phyloP scores from a whole-genome alignment of 2,329 filamentous ascomycete genomes.

The Penicillium brevicompactum region DNA sequence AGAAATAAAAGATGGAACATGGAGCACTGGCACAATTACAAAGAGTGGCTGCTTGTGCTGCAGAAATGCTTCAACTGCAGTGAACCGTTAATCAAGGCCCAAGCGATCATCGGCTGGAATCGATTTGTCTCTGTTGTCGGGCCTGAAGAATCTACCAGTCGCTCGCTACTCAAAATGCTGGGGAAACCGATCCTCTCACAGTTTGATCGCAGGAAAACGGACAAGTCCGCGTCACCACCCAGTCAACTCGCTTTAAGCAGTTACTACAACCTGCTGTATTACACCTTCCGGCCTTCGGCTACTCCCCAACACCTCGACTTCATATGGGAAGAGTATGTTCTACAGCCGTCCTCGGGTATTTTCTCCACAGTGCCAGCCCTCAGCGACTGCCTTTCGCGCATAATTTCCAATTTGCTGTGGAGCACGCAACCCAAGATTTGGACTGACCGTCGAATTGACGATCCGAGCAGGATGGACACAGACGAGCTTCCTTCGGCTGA shows the following conservation, averaged over 20 bases:
- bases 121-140: conserved; percentile 76
- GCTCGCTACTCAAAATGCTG: conserved; percentile 63
- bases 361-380: conserved; percentile 54
- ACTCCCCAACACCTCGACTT: conserved; percentile 67
- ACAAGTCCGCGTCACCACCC: conserved; percentile 48
- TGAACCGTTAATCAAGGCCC: conserved; percentile 68
- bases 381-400: conserved; percentile 63
- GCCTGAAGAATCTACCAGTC: conserved; percentile 60
- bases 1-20: conserved; percentile 62
- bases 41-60: conserved; percentile 74
- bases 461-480: conserved; percentile 59
- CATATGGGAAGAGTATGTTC: conserved; percentile 77
- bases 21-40: conserved; percentile 70
- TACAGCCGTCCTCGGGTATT: conserved; percentile 62
- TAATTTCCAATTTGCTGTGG: conserved; percentile 71
- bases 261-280: conserved; percentile 81
- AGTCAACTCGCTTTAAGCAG: conserved; percentile 67
- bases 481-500: conserved; percentile 85
- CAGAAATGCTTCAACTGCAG: conserved; percentile 82
- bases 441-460: conserved; percentile 72
- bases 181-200: conserved; percentile 70
- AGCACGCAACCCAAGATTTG: conserved; percentile 60
- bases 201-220: conserved; percentile 64
- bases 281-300: conserved; percentile 72
- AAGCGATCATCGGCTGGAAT: conserved; percentile 85